Evolutionary conservation across 1,284 basidiomycete genomes (phyloP).

Genomic region (Fistulinella staudtii): DNA sequence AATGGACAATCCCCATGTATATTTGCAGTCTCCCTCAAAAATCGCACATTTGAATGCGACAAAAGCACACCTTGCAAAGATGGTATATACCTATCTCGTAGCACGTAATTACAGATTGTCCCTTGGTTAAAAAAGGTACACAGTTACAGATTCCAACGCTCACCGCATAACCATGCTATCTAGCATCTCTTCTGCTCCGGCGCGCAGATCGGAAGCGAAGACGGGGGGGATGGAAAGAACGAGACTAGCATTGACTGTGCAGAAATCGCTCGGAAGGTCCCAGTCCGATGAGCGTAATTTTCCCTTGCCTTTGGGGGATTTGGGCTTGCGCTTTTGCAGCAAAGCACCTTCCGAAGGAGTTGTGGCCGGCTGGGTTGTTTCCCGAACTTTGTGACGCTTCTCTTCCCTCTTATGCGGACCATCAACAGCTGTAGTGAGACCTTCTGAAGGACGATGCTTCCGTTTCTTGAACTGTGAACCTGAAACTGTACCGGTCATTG

Average conservation of each 20-base stretch:
- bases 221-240: slow-evolving; percentile 79
- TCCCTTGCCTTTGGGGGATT: slow-evolving; percentile 39
- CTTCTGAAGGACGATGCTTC: slow-evolving; percentile 37
- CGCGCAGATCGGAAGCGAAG: slow-evolving; percentile 66
- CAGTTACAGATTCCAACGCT: slow-evolving; percentile 27
- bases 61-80: slow-evolving; percentile 86
- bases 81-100: slow-evolving; percentile 72
- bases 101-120: slow-evolving; percentile 3
- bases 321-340: slow-evolving; percentile 7
- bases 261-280: slow-evolving; percentile 54
- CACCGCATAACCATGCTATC: slow-evolving; percentile 94
- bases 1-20: slow-evolving; percentile 89
- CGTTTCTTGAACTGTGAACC: too few species aligned
- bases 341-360: slow-evolving; percentile 7
- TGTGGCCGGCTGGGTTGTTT: background rate
- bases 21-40: slow-evolving; percentile 64
- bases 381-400: slow-evolving; percentile 23
- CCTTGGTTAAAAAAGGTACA: background rate
- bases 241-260: slow-evolving; percentile 62
- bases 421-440: slow-evolving; percentile 19
- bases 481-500: slow-evolving; percentile 21
- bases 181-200: slow-evolving; percentile 82
- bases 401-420: slow-evolving; percentile 26
- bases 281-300: slow-evolving; percentile 26
- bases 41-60: slow-evolving; percentile 75